Percentiles rank a stretch among this genome's conserved stretches.
These are phyloP conservation scores for Scheffersomyces ergatensis DNA, from an alignment of 805 yeast species.

Conservation along the genomic window DNA sequence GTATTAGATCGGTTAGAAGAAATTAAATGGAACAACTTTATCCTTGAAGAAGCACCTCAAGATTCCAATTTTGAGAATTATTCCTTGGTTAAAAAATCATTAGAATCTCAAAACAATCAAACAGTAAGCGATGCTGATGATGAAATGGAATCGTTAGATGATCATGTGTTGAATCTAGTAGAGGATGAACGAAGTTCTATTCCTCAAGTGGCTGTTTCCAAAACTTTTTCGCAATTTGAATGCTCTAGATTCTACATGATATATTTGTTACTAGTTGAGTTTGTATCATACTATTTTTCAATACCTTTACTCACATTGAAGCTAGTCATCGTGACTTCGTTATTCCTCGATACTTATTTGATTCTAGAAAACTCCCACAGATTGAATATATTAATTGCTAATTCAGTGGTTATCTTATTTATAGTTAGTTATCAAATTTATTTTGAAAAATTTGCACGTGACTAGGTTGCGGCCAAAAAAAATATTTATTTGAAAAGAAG, in stretches of 20 bases:
- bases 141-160: not conserved
- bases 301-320: not conserved
- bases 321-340: not conserved
- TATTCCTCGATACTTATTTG: not conserved
- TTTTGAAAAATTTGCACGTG: not conserved
- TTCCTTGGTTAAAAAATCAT: not conserved
- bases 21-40: conserved; percentile 16
- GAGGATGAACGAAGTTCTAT: not conserved
- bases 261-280: not conserved
- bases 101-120: not conserved
- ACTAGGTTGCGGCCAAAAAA: not conserved
- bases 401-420: not conserved
- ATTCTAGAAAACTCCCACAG: not conserved
- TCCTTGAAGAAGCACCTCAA: not conserved
- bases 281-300: not conserved
- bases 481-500: not conserved
- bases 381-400: not conserved
- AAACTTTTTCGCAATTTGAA: not conserved
- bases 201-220: too few relatives aligned
- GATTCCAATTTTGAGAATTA: not conserved
- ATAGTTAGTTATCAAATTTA: not conserved
- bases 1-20: conserved; percentile 17
- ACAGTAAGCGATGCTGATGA: not conserved
- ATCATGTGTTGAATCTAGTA: not conserved
- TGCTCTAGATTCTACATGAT: not conserved